Percentiles rank a stretch among this genome's conserved stretches.
Conservation (phyloP, 345 rosid species). For the Bretschneidera sinensis region DNA sequence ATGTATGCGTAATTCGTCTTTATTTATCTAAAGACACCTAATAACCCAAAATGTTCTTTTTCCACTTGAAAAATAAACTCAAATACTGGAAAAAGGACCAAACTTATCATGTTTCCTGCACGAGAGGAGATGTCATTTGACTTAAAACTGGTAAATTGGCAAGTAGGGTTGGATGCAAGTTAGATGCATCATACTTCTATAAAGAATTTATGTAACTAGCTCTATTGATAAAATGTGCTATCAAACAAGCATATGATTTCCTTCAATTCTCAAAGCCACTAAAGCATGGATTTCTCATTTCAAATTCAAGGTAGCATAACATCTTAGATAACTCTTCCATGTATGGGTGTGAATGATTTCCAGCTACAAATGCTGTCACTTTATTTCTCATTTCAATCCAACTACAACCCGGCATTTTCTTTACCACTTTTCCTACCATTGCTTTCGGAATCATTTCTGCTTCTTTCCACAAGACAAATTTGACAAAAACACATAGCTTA, state of each 20-base stretch:
- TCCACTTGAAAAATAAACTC: too few species aligned
- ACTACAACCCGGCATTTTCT: slow-evolving; percentile 72
- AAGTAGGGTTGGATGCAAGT: not conserved
- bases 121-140: too few species aligned
- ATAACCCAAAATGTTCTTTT: too few species aligned
- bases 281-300: slow-evolving; percentile 42
- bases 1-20: too few species aligned
- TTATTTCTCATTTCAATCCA: slow-evolving; percentile 66
- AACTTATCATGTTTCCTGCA: too few species aligned
- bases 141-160: too few species aligned
- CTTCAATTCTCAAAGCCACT: not conserved
- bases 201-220: too few species aligned
- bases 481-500: slow-evolving; percentile 57
- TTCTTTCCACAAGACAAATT: slow-evolving; percentile 79
- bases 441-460: slow-evolving; percentile 65
- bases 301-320: slow-evolving; percentile 33
- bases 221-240: not conserved
- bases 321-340: slow-evolving; percentile 31
- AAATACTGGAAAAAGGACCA: too few species aligned
- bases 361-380: slow-evolving; percentile 48
- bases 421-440: slow-evolving; percentile 54
- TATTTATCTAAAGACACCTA: too few species aligned
- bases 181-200: not conserved
- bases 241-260: not conserved
- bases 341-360: slow-evolving; percentile 29